These are phyloP conservation scores for Xylaria hypoxylon DNA, from an alignment of 2,329 filamentous ascomycete genomes.

Conservation along the genomic window DNA sequence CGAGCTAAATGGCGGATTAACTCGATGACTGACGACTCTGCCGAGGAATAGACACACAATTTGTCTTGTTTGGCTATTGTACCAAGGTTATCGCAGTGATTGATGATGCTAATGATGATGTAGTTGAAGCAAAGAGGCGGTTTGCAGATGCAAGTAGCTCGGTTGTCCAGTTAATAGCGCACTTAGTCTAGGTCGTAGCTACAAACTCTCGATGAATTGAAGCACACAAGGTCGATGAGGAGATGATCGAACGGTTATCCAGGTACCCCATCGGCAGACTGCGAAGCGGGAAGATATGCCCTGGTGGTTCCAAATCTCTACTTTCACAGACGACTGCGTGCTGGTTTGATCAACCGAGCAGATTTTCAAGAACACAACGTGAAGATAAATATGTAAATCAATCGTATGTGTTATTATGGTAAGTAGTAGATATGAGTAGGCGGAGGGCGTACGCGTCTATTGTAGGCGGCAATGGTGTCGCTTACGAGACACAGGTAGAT, in stretches of 20 bases:
- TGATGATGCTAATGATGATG: not conserved
- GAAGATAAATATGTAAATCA: constrained; percentile 13
- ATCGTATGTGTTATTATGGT: no score
- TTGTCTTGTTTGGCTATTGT: not conserved
- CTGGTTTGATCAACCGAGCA: constrained; percentile 24
- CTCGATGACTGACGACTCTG: not conserved
- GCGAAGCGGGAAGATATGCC: constrained; percentile 10
- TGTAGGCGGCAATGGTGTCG: not conserved
- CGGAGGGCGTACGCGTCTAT: constrained; percentile 27
- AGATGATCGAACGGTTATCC: constrained; percentile 26
- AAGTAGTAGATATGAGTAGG: constrained; percentile 14
- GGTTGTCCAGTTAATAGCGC: constrained; percentile 11
- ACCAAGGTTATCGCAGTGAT: not conserved
- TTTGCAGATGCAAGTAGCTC: constrained; percentile 4
- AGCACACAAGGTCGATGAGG: constrained; percentile 13
- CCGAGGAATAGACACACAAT: not conserved
- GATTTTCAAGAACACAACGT: not conserved
- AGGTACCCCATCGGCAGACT: constrained; percentile 1
- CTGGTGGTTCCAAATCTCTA: not conserved
- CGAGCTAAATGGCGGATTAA: not conserved
- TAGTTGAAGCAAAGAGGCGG: not conserved
- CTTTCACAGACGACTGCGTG: not conserved
- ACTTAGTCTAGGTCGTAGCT: not conserved
- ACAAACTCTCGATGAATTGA: constrained; percentile 11
- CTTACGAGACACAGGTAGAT: not conserved